These are phyloP conservation scores for Arachis monticola DNA, from an alignment of 331 rosid species.

Conservation along the genomic window DNA sequence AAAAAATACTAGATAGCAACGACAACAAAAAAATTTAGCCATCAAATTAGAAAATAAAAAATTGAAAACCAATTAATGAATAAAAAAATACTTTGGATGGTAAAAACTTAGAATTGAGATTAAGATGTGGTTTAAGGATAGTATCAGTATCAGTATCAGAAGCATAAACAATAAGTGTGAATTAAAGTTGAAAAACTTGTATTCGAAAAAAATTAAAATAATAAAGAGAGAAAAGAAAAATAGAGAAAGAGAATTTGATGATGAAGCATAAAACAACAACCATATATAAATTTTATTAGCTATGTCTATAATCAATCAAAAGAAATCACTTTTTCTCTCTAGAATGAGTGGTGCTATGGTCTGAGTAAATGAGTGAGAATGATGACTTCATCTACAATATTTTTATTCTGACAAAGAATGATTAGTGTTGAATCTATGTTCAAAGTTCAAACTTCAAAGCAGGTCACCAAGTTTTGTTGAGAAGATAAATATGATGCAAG, in stretches of 20 bases:
- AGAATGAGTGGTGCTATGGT: not conserved
- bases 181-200: conserved; percentile 51
- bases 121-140: conserved; percentile 28
- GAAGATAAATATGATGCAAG: conserved; percentile 30
- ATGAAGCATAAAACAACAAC: conserved; percentile 37
- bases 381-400: conserved; percentile 19
- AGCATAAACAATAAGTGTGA: conserved; percentile 14
- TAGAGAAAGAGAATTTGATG: not conserved
- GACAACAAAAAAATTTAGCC: not conserved
- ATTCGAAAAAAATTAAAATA: conserved; percentile 44
- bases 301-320: conserved; percentile 49
- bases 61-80: not conserved
- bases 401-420: conserved; percentile 34
- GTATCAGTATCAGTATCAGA: conserved; percentile 38
- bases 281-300: conserved; percentile 70
- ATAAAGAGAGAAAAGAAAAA: conserved; percentile 4
- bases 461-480: conserved; percentile 49
- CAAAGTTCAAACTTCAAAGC: conserved; percentile 39
- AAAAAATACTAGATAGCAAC: conserved; percentile 9
- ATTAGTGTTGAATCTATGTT: conserved; percentile 49
- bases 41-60: conserved; percentile 14
- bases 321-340: conserved; percentile 36
- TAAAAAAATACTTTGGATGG: conserved; percentile 11
- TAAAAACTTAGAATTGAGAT: conserved; percentile 38
- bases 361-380: not conserved